Evolutionary conservation across 2,329 filamentous ascomycete genomes (phyloP).

Genomic region (Furcasterigmium sp.): DNA sequence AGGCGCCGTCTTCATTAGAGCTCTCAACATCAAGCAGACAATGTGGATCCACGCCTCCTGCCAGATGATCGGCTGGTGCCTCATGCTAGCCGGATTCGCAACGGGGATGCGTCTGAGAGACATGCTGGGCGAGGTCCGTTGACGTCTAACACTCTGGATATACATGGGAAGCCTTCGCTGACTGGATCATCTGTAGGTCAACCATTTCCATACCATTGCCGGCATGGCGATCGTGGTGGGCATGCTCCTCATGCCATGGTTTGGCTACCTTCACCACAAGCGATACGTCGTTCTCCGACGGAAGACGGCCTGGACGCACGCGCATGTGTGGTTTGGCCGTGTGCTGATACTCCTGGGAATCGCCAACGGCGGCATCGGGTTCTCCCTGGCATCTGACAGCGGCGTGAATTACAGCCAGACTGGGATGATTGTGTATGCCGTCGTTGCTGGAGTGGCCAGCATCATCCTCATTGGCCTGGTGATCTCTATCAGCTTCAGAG

Average conservation of each 20-base stretch:
- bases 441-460: background rate
- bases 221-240: background rate
- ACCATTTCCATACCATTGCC: background rate
- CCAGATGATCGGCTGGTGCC: background rate
- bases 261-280: background rate
- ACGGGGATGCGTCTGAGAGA: background rate
- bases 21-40: background rate
- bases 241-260: background rate
- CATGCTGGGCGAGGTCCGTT: background rate
- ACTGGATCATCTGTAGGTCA: background rate
- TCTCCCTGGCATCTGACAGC: background rate
- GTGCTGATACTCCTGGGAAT: background rate
- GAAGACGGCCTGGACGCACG: background rate
- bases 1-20: background rate
- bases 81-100: background rate
- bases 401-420: background rate
- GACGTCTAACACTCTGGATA: background rate
- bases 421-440: background rate
- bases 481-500: background rate
- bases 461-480: background rate
- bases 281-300: background rate
- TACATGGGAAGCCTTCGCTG: background rate
- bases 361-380: background rate
- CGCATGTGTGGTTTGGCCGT: background rate
- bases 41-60: background rate